These are phyloP conservation scores for Colletotrichum sp. DNA, from an alignment of 2,329 filamentous ascomycete species.

Conservation along the genomic window DNA sequence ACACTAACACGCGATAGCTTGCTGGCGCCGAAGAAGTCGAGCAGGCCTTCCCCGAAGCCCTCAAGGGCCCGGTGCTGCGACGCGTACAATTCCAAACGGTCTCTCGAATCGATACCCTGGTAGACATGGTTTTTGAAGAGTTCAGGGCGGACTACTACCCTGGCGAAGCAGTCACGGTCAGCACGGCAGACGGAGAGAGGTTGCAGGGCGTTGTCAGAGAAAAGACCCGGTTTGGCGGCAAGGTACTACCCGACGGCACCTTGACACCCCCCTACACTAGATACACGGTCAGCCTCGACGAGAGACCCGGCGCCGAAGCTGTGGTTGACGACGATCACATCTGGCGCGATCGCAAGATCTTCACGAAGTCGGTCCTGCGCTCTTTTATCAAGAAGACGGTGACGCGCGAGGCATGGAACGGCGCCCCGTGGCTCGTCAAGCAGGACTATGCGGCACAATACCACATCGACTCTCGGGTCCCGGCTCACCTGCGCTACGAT, in stretches of 20 bases:
- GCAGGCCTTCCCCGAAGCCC: slow-evolving; percentile 85
- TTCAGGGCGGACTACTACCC: slow-evolving; percentile 93
- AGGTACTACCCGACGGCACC: slow-evolving; percentile 69
- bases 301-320: slow-evolving; percentile 72
- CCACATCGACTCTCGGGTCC: slow-evolving; percentile 86
- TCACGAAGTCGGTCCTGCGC: slow-evolving; percentile 92
- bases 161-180: slow-evolving; percentile 81
- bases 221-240: slow-evolving; percentile 77
- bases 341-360: slow-evolving; percentile 85
- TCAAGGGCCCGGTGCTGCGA: slow-evolving; percentile 89
- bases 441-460: slow-evolving; percentile 82
- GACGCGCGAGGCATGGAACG: slow-evolving; percentile 89
- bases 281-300: slow-evolving; percentile 80
- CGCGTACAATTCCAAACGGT: slow-evolving; percentile 91
- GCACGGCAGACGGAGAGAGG: slow-evolving; percentile 71
- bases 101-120: slow-evolving; percentile 84
- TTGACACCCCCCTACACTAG: slow-evolving; percentile 75
- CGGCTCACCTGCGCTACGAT: slow-evolving; percentile 81
- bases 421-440: slow-evolving; percentile 97
- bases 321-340: slow-evolving; percentile 84
- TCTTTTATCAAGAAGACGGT: slow-evolving; percentile 96
- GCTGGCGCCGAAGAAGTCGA: slow-evolving; percentile 88
- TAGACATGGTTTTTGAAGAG: slow-evolving; percentile 73
- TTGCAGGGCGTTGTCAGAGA: slow-evolving; percentile 80
- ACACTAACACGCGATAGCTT: slow-evolving; percentile 51